Evolutionary conservation across 768 basidiomycete genomes (phyloP), one percentile per base, ranked within the genome.

Genomic region (Kwoniella newhampshirensis): DNA sequence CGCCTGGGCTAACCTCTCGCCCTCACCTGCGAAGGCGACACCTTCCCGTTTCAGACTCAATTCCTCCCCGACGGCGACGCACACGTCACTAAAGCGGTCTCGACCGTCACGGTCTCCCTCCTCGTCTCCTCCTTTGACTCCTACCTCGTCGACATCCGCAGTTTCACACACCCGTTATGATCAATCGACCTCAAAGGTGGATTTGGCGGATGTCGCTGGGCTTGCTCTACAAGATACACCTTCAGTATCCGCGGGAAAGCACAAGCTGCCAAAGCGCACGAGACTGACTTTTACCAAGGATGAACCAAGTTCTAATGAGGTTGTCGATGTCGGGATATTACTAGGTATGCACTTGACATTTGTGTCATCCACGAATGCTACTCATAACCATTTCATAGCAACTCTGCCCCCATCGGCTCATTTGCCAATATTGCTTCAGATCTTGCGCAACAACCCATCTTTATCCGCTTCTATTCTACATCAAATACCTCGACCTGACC

Each of bases 281-380:
- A 54, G 51, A 11, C 27, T 43, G 23, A 46, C 11, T 6, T 4
- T 18, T 15, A 2, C 15, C 4, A 30, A 30, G 28, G 20, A 39
- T 27, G 20, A 12, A 7, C 54, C 5, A 7, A 15, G 44, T 4
- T n/a, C 28, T 27, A 51, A 56, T 7, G 53, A 58, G 15, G 62
- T 59, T 30, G n/a, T 68, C 2, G 71, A 73, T 53, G 46, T 67
- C 4, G 71, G 71, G 4, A 49, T 73, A 12, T 44, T 73, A 49
- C 61, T 73, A 2, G 67, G 71, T 73, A 43, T 42, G 68, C 63
- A n/a, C n/a, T 39, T 18, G 1, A 11, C n/a, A 23, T 18, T n/a
- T 26, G 15, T 25, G 27, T 48, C 5, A 21, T 40, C 30, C 21
- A n/a, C n/a, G n/a, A n/a, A n/a, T 11, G 13, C 25, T 25, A 41